Evolutionary conservation across 352 stramenopile species (phyloP).

Genomic region (Globisporangium emineosum): DNA sequence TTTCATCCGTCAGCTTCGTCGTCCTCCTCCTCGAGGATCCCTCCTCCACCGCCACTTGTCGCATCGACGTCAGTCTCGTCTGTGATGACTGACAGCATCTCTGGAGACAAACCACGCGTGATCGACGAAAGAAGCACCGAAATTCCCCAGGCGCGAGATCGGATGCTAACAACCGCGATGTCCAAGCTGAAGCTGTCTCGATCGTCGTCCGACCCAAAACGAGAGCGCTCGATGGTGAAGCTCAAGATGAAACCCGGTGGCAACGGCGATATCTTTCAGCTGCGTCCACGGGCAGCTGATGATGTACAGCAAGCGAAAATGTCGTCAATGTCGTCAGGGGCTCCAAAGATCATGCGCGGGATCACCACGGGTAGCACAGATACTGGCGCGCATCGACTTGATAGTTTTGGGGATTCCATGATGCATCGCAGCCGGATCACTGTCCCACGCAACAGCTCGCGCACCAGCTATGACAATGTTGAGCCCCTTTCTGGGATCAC

Average conservation of each 20-base stretch:
- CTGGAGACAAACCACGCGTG: constrained; percentile 16
- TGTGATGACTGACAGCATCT: constrained; percentile 20
- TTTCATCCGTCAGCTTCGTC: constrained; percentile 10
- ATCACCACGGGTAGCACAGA: constrained; percentile 58
- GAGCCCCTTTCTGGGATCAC: constrained; percentile 61
- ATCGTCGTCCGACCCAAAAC: constrained; percentile 77
- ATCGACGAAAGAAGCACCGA: constrained; percentile 24
- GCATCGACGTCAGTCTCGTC: constrained; percentile 33
- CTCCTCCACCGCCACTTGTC: constrained; percentile 24
- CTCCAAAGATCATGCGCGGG: constrained; percentile 60
- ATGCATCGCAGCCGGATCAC: constrained; percentile 57
- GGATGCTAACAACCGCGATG: constrained; percentile 50
- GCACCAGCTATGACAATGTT: constrained; percentile 77
- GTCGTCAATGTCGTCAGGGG: constrained; percentile 21
- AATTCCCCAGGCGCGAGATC: constrained; percentile 6
- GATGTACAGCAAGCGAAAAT: constrained; percentile 9
- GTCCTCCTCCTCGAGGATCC: constrained; percentile 4
- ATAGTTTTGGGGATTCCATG: constrained; percentile 67
- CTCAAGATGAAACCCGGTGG: constrained; percentile 51
- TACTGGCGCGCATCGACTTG: constrained; percentile 19
- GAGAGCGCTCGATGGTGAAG: constrained; percentile 61
- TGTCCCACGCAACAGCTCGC: constrained; percentile 52
- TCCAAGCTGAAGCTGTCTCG: constrained; percentile 62
- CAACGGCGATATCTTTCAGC: constrained; percentile 52
- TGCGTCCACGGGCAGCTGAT: constrained; percentile 28